Evolutionary conservation across 768 basidiomycete species (phyloP).

Genomic region (Russula sp.): DNA sequence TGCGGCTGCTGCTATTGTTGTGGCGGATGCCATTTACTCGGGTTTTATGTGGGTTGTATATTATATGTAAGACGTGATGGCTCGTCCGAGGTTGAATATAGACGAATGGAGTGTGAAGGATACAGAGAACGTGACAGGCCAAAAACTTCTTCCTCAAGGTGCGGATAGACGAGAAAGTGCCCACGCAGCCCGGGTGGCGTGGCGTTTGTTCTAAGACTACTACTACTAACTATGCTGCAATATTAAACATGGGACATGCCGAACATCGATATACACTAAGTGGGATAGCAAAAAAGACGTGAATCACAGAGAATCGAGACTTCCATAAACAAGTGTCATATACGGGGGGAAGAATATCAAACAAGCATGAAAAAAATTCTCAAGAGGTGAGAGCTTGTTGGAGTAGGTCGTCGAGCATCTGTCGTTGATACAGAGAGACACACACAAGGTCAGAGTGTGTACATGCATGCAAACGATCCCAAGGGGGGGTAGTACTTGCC

Average conservation of each 20-base stretch:
- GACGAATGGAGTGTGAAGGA: no score
- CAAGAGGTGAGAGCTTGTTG: conserved; percentile 11
- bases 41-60: neutral
- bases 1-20: neutral
- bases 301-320: neutral
- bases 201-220: neutral
- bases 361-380: neutral
- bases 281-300: conserved; percentile 10
- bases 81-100: neutral
- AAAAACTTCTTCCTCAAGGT: no score
- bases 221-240: neutral
- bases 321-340: conserved; percentile 6
- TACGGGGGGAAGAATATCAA: neutral
- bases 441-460: neutral
- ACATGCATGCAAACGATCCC: neutral
- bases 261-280: conserved; percentile 11
- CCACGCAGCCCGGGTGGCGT: neutral
- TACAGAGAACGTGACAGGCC: no score
- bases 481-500: conserved; percentile 34
- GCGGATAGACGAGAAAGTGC: neutral
- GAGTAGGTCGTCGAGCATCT: conserved; percentile 27
- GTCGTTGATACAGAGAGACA: neutral
- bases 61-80: neutral
- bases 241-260: neutral
- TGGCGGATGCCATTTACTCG: neutral